Conservation (phyloP, 163 green algal genomes). For the Volvox carteri region DNA sequence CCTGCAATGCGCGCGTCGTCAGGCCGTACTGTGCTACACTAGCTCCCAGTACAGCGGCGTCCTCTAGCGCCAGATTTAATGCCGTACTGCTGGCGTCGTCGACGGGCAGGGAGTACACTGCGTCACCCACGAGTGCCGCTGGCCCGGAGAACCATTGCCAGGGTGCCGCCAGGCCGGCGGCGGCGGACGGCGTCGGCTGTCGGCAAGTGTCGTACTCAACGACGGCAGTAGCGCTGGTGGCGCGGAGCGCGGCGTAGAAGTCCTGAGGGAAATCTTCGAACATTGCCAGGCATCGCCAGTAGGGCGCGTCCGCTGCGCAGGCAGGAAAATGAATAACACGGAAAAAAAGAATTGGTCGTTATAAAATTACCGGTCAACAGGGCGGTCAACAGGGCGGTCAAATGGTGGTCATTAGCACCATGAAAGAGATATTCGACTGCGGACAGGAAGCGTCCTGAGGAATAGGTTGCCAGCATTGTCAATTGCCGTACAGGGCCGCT, state of each 20-base stretch:
- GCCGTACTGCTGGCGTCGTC: constrained; percentile 37
- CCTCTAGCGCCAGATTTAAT: constrained; percentile 44
- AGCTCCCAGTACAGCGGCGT: constrained; percentile 45
- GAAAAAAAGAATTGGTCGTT: no score
- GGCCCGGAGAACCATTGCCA: constrained; percentile 32
- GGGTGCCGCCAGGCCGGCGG: constrained; percentile 27
- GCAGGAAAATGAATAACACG: no score
- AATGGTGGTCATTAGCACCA: no score
- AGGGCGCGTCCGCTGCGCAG: neutral
- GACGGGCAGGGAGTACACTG: constrained; percentile 10
- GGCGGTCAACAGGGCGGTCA: no score
- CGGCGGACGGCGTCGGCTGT: neutral
- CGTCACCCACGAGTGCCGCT: constrained; percentile 33
- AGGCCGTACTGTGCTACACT: constrained; percentile 25
- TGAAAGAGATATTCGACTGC: no score
- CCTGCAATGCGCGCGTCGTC: neutral
- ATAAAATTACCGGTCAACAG: no score
- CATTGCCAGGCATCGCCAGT: constrained; percentile 50
- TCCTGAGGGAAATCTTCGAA: constrained; percentile 55
- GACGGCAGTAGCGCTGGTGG: constrained; percentile 18
- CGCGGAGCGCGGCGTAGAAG: constrained; percentile 23
- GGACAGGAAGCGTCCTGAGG: no score
- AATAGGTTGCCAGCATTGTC: no score
- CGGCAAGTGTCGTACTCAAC: neutral
- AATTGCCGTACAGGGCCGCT: no score